Evolutionary conservation across 176 grass and related monocot genomes (phyloP).

Genomic region (Otatea glauca): DNA sequence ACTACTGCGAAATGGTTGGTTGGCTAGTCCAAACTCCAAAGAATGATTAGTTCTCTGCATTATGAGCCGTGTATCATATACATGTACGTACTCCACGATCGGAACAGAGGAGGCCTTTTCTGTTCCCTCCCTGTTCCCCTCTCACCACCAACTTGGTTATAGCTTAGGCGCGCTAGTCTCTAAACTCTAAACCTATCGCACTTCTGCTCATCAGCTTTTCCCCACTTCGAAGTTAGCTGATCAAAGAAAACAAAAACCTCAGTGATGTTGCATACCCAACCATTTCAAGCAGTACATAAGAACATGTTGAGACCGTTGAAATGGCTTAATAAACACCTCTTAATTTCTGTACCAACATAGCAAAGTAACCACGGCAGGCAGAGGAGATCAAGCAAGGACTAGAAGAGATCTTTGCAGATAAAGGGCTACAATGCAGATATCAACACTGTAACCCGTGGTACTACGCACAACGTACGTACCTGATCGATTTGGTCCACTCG

Average conservation of each 20-base stretch:
- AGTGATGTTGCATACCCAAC: neutral
- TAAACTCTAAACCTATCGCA: neutral
- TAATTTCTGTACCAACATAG: constrained; percentile 12
- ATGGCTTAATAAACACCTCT: neutral
- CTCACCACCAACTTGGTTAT: neutral
- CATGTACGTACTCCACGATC: constrained; percentile 2
- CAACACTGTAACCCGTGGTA: constrained; percentile 20
- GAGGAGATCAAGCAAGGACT: constrained; percentile 3
- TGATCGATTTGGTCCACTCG: constrained; percentile 30
- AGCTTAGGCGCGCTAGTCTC: neutral
- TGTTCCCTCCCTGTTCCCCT: constrained; percentile 16
- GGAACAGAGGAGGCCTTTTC: constrained; percentile 28
- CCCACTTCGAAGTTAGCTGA: neutral
- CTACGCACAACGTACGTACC: neutral
- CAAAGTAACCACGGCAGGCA: neutral
- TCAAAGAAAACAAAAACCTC: neutral
- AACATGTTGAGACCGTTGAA: neutral
- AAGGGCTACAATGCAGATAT: constrained; percentile 8
- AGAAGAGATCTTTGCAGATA: constrained; percentile 14
- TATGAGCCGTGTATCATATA: neutral
- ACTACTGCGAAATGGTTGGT: constrained; percentile 1
- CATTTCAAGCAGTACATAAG: neutral
- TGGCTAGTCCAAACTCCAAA: neutral
- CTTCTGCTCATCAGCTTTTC: neutral
- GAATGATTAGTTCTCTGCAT: neutral